These are phyloP conservation scores for Triticum aestivum DNA, from an alignment of 176 grass and related monocot species.

Conservation along the genomic window DNA sequence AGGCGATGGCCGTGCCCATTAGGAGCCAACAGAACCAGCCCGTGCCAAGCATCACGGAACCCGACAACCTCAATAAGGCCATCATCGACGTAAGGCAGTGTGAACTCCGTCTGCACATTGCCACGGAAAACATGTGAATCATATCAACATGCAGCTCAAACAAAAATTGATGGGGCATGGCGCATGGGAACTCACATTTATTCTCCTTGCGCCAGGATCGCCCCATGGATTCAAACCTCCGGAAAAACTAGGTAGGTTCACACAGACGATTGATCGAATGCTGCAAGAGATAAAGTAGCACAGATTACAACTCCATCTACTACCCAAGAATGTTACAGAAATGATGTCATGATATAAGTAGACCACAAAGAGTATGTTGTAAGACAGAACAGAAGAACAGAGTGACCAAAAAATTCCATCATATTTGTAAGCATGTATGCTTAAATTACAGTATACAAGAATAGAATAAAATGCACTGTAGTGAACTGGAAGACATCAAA, in stretches of 20 bases:
- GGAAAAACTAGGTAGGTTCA: slow-evolving; percentile 77
- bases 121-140: not conserved
- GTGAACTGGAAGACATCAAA: not conserved
- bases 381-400: not conserved
- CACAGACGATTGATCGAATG: slow-evolving; percentile 70
- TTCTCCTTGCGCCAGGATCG: slow-evolving; percentile 40
- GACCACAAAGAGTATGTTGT: not conserved
- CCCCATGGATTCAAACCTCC: slow-evolving; percentile 79
- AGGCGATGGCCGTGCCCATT: slow-evolving; percentile 87
- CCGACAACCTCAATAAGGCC: slow-evolving; percentile 82
- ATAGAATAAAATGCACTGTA: not conserved
- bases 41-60: slow-evolving; percentile 93
- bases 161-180: not conserved
- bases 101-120: slow-evolving; percentile 59
- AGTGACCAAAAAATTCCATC: not conserved
- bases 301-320: slow-evolving; percentile 9
- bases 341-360: not conserved
- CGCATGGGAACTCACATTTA: slow-evolving; percentile 39
- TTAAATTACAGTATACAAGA: not conserved
- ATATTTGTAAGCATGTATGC: not conserved
- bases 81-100: slow-evolving; percentile 71
- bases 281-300: slow-evolving; percentile 29
- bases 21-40: slow-evolving; percentile 77
- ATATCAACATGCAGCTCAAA: not conserved
- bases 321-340: not conserved